Percentiles rank a stretch among this genome's conserved stretches.
phyloP scores from a whole-genome alignment of 2,329 filamentous ascomycete species.

The Trichoderma afroharzianum region DNA sequence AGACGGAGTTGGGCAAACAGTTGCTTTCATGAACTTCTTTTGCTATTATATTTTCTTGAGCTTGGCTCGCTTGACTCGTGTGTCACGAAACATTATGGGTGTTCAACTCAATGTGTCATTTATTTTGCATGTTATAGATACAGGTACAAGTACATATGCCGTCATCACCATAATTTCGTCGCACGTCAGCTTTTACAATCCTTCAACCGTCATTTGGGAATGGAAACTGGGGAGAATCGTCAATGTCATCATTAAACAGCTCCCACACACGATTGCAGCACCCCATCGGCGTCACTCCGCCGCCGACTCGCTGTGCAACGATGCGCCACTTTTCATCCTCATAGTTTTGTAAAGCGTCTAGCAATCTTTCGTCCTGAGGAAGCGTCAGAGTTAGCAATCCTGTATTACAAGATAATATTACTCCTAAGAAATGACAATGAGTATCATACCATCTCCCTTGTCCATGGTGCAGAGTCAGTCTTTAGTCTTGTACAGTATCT shows the following conservation, averaged over 20 bases:
- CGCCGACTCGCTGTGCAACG: conserved; percentile 84
- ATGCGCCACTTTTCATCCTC: conserved; percentile 92
- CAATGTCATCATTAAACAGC: conserved; percentile 45
- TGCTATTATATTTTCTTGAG: neutral
- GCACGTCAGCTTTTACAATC: neutral
- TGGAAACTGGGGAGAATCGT: conserved; percentile 53
- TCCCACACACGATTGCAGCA: conserved; percentile 78
- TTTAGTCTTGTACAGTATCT: conserved; percentile 94
- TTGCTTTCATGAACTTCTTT: neutral
- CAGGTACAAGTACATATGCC: neutral
- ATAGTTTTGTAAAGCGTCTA: conserved; percentile 74
- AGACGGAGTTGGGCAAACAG: conserved; percentile 31
- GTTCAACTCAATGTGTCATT: neutral
- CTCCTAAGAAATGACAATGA: neutral
- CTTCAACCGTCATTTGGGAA: conserved; percentile 42
- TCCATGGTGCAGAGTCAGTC: conserved; percentile 91
- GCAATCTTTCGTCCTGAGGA: conserved; percentile 71
- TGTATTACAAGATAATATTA: neutral
- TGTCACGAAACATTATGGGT: neutral
- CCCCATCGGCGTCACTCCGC: conserved; percentile 80
- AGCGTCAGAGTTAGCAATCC: neutral
- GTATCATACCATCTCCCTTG: conserved; percentile 77
- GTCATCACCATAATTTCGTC: neutral
- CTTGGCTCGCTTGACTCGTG: no score
- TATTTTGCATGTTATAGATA: neutral